Conservation (phyloP, 1,284 basidiomycete species). For the Ustilago vetiveriae region DNA sequence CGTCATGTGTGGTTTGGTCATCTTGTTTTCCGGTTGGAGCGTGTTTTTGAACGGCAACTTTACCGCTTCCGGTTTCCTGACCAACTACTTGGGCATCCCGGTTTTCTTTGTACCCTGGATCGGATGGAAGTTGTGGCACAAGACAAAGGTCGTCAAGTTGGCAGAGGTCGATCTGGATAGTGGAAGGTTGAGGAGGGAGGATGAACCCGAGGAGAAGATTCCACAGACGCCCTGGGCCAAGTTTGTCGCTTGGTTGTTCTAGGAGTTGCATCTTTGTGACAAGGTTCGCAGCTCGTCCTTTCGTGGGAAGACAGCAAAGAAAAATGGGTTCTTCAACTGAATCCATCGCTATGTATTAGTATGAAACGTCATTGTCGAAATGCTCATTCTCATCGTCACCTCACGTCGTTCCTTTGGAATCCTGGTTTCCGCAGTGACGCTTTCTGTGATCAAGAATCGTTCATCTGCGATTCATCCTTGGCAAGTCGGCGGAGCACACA, state of each 20-base stretch:
- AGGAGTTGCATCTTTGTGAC: neutral
- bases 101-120: slow-evolving; percentile 82
- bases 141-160: slow-evolving; percentile 67
- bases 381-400: too few species aligned
- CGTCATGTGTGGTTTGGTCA: slow-evolving; percentile 45
- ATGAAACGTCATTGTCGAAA: too few species aligned
- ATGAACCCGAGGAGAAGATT: slow-evolving; percentile 19
- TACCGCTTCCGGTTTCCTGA: slow-evolving; percentile 75
- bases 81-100: slow-evolving; percentile 78
- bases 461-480: too few species aligned
- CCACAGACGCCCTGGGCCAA: slow-evolving; percentile 27
- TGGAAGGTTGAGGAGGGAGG: slow-evolving; percentile 65
- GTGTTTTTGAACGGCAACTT: slow-evolving; percentile 61
- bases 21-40: slow-evolving; percentile 68
- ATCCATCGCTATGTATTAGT: too few species aligned
- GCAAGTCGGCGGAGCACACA: too few species aligned
- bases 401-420: too few species aligned
- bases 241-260: slow-evolving; percentile 48
- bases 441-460: too few species aligned
- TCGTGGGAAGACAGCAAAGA: too few species aligned
- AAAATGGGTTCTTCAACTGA: too few species aligned
- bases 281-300: too few species aligned
- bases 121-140: slow-evolving; percentile 72
- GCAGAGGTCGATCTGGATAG: slow-evolving; percentile 71
- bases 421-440: too few species aligned